Base-by-base conservation (phyloP, 2,329 filamentous ascomycete species). In the Aquanectria penicillioides region DNA sequence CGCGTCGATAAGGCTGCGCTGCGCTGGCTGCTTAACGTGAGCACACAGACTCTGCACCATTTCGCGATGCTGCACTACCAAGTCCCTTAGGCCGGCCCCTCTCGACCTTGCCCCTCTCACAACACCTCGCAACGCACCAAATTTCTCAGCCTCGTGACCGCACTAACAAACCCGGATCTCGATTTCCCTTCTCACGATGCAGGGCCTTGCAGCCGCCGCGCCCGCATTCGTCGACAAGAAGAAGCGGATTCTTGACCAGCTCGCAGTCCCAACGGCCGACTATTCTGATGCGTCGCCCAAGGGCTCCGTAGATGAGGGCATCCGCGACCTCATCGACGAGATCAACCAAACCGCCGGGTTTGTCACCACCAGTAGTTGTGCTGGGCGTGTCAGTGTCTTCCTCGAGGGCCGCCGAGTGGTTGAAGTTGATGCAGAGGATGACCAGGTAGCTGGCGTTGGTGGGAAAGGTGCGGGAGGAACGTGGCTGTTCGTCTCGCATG, bases 301-400 rank as follows among this genome's bases (percentile, higher is more conserved):
- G 78, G 94, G 94, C 13, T 90, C 88, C 1, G 85, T 98, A 17
- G 94, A 98, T 74, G 85, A 80, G 43, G 90, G 88, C 1, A 93
- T 98, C 65, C 85, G 89, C 41, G 83, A 88, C 18, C 80, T 97
- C 51, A 93, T 98, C 60, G 82, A 84, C 47, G 87, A 90, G 65
- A 89, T 98, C 73, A 98, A 98, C 75, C 74, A 69, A 2, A 72
- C 89, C 6, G 84, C 88, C 2, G 93, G 92, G 2, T 85, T 94
- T 34, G 93, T 96, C 28, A 97, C 94, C 2, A 97, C 94, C 3
- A 97, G 93, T 77, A 97, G 93, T 75, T 98, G 94, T 74, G 91
- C 93, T 2, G 94, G 94, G 1, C 83, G 94, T 49, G 86, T 96
- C 41, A 94, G 91, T 64, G 91, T 97, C 4, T 98, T 96, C 71